A percentile compares a stretch with the other conserved stretches of the same genome.
Evolutionary conservation across 2,329 filamentous ascomycete genomes (phyloP).

Genomic region (Purpureocillium lavendulum): DNA sequence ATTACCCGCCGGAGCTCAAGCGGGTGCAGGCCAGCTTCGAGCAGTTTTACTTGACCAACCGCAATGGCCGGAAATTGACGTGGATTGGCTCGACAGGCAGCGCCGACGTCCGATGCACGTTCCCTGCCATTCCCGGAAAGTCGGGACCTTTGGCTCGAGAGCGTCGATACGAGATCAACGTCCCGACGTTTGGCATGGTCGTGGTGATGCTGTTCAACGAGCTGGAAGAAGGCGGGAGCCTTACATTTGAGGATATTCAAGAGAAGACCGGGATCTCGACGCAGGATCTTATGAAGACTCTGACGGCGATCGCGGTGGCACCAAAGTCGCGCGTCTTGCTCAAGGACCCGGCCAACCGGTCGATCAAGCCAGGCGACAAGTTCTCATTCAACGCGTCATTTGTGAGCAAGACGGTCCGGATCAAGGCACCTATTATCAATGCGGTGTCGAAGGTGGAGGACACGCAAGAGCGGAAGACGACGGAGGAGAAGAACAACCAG

Average conservation of each 20-base stretch:
- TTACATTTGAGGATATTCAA: constrained; percentile 71
- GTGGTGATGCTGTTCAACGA: constrained; percentile 87
- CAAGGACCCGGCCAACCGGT: constrained; percentile 74
- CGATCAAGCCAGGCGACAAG: constrained; percentile 64
- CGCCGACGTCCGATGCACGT: constrained; percentile 75
- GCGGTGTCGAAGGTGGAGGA: constrained; percentile 80
- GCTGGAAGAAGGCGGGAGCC: constrained; percentile 39
- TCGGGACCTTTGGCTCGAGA: constrained; percentile 52
- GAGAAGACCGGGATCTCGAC: constrained; percentile 70
- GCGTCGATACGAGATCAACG: constrained; percentile 80
- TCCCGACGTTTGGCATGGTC: constrained; percentile 88
- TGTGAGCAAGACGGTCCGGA: constrained; percentile 72
- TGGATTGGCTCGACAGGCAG: constrained; percentile 69
- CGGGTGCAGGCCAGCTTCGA: constrained; percentile 77
- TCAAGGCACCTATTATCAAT: constrained; percentile 82
- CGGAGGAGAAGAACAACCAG: constrained; percentile 68
- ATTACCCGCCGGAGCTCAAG: constrained; percentile 67
- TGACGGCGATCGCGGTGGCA: constrained; percentile 75
- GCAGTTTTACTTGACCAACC: constrained; percentile 77
- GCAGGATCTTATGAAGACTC: constrained; percentile 63
- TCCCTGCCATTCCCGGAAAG: constrained; percentile 66
- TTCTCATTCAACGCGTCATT: constrained; percentile 82
- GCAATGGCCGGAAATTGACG: constrained; percentile 79
- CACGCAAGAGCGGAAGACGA: constrained; percentile 57
- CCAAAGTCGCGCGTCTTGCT: constrained; percentile 74